Base-by-base conservation (phyloP, 495 filamentous ascomycete genomes). In the Hypoxylon cercidicola region DNA sequence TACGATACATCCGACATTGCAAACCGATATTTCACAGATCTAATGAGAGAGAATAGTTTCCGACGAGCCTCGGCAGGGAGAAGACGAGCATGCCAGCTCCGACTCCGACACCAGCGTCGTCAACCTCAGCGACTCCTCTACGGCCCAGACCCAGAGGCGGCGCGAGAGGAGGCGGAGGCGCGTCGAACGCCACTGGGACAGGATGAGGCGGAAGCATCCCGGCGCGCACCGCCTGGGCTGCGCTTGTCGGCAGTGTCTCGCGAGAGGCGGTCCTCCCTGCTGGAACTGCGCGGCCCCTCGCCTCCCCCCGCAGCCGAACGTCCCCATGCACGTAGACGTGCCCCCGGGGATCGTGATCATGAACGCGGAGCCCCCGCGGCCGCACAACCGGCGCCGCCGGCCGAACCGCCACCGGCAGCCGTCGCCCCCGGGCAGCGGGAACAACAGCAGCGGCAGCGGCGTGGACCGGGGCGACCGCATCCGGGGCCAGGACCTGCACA, bases 231-330 rank as follows among this genome's bases (percentile, higher is more conserved):
- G 78, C 5, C 77, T 77, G 3, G 75, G 74, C 65, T 82, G 79
- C 61, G 64, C 60, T 35, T 82, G 79, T 28, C 74, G 73, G 7
- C 70, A 75, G 11, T 82, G 79, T 46, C 60, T 74, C 18, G 54
- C 64, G 13, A 62, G 68, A 12, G 53, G 61, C 4, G 75, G 78
- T 1, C 77, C 77, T 1, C 74, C 77, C 0, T 82, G 79, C 48
- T 82, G 79, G 78, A 73, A 73, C 46, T 82, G 79, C 65, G 70
- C 69, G n/a, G 78, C 77, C 1, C 72, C 77, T 5, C 73, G 78
- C 41, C 49, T 68, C 18, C 75, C 74, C 1, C 75, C 75, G 0
- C 76, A 71, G 0, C 74, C 66, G 11, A 28, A 28, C 25, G 56
- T 57, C 53, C 55, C 63, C 9, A 64, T 69, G 47, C 65, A 39